Base-by-base conservation (phyloP, 2,329 filamentous ascomycete genomes). In the Pseudodiploospora longispora region DNA sequence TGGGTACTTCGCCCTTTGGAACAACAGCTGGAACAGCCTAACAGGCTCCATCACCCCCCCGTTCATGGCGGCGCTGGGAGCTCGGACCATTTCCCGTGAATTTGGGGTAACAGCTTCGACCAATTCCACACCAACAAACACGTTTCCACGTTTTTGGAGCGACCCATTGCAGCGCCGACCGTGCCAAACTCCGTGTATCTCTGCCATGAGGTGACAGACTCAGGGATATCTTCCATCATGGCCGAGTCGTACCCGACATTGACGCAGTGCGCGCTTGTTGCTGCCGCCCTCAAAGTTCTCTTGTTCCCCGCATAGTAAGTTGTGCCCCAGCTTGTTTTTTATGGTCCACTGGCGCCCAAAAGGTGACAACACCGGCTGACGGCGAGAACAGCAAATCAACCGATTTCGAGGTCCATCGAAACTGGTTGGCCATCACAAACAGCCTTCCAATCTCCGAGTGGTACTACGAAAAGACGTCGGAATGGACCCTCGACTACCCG, bases 401-500 rank as follows among this genome's bases (percentile, higher is more conserved):
- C 55, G 93, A 98, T 65, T 98, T 98, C 59, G 93, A 98, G 66
- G 93, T 98, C 44, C 93, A 98, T 68, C 83, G 93, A 53, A 98
- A 98, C 71, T 98, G 93, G 93, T 81, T 98, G 35, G 93, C 93
- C 51, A 88, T 97, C 55, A 97, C 93, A 4, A 76, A 95, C 67
- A 95, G 86, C 49, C 75, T 97, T 19, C 87, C 91, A 3, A 68
- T 90, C 41, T 81, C 85, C 64, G 75, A 94, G 54, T 98, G 93
- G 93, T 98, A 98, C 68, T 90, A 84, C 61, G 93, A 98, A 74
- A 85, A 90, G 69, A 95, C 90, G 2, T 98, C 93, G 47, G 88
- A 97, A 87, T 98, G 93, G 93, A 98, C 93, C 0, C 83, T 98
- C 59, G 93, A 98, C 69, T 98, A 98, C 62, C 93, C 93, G 30